These are phyloP conservation scores for Coemansia sp. DNA, from an alignment of 192 early-diverging fungal genomes.

Conservation along the genomic window DNA sequence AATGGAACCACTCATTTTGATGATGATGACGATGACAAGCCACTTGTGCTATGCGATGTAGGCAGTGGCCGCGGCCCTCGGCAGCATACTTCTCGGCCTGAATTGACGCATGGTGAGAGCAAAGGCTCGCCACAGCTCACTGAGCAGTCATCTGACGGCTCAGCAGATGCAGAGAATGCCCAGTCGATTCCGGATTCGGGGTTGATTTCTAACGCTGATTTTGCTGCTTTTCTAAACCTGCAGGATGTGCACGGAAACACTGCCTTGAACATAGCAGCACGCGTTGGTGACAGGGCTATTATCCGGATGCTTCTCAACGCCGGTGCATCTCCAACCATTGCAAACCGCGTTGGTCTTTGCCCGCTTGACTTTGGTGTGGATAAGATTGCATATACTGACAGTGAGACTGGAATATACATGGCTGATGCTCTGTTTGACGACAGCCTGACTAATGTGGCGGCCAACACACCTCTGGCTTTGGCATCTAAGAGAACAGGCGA, in stretches of 20 bases:
- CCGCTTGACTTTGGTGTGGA: conserved; percentile 71
- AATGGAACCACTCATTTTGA: background rate
- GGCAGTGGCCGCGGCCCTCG: conserved; percentile 32
- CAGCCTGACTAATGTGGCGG: background rate
- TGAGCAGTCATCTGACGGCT: background rate
- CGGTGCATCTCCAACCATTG: conserved; percentile 73
- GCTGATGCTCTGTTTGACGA: conserved; percentile 18
- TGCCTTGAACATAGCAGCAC: conserved; percentile 84
- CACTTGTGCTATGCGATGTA: background rate
- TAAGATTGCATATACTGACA: conserved; percentile 27
- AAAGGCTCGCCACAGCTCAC: background rate
- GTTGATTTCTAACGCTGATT: conserved; percentile 58
- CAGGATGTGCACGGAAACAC: conserved; percentile 88
- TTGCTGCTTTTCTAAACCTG: conserved; percentile 75
- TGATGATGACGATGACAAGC: conserved; percentile 10
- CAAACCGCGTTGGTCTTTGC: conserved; percentile 75
- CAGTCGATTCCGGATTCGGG: background rate
- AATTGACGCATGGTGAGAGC: conserved; percentile 5
- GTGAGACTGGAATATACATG: background rate
- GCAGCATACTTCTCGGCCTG: background rate
- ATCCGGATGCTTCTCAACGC: conserved; percentile 69
- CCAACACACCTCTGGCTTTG: background rate
- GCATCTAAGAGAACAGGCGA: background rate
- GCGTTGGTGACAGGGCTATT: conserved; percentile 70
- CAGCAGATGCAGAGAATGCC: background rate